phyloP scores from a whole-genome alignment of 2,329 filamentous ascomycete genomes.

The Cryphonectria naterciae region DNA sequence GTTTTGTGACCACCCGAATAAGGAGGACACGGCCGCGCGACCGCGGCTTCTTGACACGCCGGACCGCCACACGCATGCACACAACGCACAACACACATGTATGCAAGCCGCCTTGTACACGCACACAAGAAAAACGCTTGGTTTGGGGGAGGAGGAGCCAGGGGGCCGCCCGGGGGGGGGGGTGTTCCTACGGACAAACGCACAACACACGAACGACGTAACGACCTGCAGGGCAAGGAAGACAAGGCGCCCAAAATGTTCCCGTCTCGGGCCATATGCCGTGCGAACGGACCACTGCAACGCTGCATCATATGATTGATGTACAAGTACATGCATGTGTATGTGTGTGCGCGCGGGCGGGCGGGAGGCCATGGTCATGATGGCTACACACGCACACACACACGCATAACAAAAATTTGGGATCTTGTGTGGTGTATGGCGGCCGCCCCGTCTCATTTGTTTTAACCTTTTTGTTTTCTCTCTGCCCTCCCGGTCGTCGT shows the following conservation, averaged over 20 bases:
- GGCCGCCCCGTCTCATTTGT: neutral
- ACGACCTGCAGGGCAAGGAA: slow-evolving; percentile 1
- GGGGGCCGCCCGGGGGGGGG: no score
- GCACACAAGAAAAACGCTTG: neutral
- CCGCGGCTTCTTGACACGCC: neutral
- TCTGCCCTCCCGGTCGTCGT: neutral
- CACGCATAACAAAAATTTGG: neutral
- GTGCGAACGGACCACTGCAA: neutral
- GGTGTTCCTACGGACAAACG: neutral
- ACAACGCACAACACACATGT: neutral
- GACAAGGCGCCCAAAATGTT: neutral
- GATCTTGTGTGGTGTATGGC: slow-evolving; percentile 1
- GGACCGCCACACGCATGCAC: neutral
- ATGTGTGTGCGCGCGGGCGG: neutral
- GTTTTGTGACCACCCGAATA: neutral
- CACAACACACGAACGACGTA: neutral
- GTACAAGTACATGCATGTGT: neutral
- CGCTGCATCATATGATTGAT: neutral
- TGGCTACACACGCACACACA: neutral
- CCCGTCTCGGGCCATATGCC: neutral
- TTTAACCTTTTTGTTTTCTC: neutral
- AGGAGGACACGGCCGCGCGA: neutral
- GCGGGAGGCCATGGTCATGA: neutral
- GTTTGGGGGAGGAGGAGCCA: neutral
- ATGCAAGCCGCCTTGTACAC: slow-evolving; percentile 8